A percentile compares a stretch with the other conserved stretches of the same genome.
Conservation (phyloP, 2,329 filamentous ascomycete genomes). For the Lecanicillium sp. region DNA sequence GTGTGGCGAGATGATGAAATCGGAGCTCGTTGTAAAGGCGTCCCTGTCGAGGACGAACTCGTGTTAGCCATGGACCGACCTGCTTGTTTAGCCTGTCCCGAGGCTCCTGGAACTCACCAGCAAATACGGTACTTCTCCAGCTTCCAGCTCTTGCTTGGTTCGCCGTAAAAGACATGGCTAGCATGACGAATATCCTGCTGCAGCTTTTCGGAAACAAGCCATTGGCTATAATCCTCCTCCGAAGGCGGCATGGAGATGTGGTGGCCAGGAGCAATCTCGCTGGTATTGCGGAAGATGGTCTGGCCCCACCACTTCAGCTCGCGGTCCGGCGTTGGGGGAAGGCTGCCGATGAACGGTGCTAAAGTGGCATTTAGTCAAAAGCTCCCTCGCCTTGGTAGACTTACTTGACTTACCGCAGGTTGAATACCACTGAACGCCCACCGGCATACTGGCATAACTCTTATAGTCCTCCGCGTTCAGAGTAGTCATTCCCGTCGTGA, state of each 20-base stretch:
- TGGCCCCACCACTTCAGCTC: slow-evolving; percentile 58
- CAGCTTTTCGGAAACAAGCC: slow-evolving; percentile 50
- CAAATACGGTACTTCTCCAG: slow-evolving; percentile 59
- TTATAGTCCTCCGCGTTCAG: slow-evolving; percentile 42
- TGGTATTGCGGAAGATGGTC: slow-evolving; percentile 52
- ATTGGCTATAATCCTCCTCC: slow-evolving; percentile 54
- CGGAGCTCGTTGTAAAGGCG: slow-evolving; percentile 54
- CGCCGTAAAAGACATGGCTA: slow-evolving; percentile 53
- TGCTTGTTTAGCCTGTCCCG: not conserved
- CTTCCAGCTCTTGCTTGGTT: slow-evolving; percentile 48
- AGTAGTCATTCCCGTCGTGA: slow-evolving; percentile 51
- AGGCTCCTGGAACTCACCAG: slow-evolving; percentile 44
- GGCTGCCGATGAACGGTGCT: slow-evolving; percentile 52
- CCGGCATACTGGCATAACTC: slow-evolving; percentile 44
- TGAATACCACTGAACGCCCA: slow-evolving; percentile 37
- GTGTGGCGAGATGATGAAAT: slow-evolving; percentile 59
- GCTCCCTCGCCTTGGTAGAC: not conserved
- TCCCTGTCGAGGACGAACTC: slow-evolving; percentile 47
- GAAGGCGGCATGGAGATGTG: slow-evolving; percentile 52
- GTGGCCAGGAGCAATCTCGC: slow-evolving; percentile 45
- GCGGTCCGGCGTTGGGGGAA: slow-evolving; percentile 46
- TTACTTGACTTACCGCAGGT: slow-evolving; percentile 23
- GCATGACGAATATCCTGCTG: slow-evolving; percentile 54
- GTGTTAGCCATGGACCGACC: not conserved
- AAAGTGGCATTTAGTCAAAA: slow-evolving; percentile 15